Evolutionary conservation across 164 flowering plant genomes (phyloP).

Genomic region (Nelumbo lutea): DNA sequence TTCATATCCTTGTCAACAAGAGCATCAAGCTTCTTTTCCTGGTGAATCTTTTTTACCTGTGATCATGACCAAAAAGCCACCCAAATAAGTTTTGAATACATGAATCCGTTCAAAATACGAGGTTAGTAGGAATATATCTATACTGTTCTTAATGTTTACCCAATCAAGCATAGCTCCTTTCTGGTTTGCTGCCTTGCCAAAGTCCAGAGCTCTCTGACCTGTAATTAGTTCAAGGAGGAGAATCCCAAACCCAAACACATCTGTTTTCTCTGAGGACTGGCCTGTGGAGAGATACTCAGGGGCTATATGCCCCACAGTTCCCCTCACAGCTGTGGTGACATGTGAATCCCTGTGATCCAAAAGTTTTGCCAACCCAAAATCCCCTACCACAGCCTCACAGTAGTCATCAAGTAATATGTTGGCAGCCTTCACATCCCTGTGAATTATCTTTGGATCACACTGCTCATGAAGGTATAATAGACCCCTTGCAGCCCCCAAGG

Average conservation of each 20-base stretch:
- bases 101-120: background rate
- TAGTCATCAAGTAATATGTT: conserved; percentile 18
- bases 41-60: conserved; percentile 15
- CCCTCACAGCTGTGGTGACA: conserved; percentile 21
- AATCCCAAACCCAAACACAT: background rate
- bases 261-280: too few species aligned
- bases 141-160: conserved; percentile 6
- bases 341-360: conserved; percentile 20
- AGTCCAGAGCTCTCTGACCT: too few species aligned
- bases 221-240: conserved; percentile 10
- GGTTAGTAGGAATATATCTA: too few species aligned
- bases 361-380: conserved; percentile 23
- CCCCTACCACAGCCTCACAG: conserved; percentile 7
- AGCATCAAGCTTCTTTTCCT: conserved; percentile 11
- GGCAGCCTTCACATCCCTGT: too few species aligned
- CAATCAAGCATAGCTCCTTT: background rate
- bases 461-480: conserved; percentile 4
- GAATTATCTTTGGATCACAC: too few species aligned
- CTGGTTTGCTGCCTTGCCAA: conserved; percentile 8
- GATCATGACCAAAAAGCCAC: background rate
- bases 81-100: background rate
- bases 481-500: background rate
- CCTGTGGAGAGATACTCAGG: too few species aligned
- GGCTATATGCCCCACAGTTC: conserved; percentile 13
- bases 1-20: conserved; percentile 15